Base-by-base conservation (phyloP, 352 stramenopile species). In the Phytophthora palmivora region DNA sequence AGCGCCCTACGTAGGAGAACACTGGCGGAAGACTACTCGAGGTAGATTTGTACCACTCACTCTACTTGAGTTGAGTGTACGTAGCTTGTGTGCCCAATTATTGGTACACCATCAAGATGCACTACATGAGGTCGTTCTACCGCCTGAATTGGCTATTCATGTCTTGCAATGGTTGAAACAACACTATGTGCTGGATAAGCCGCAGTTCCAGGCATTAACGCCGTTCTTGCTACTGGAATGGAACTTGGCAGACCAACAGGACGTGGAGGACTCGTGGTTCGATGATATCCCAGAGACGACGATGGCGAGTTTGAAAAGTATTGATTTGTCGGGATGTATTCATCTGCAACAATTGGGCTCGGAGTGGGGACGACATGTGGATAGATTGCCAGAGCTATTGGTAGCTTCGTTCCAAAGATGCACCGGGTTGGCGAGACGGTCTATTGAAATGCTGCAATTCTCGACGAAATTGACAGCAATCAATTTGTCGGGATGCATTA, bases 221-320 rank as follows among this genome's bases (percentile, higher is more conserved):
- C 79, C 74, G n/a, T 81, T 75, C 38, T 60, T 92, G 12, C 54
- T 78, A 28, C 66, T 88, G 21, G 74, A 89, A 39, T 94, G 85
- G 85, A 61, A 80, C 37, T 58, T 92, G 24, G 51, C 55, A 10
- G 63, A 72, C n/a, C 67, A 74, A 33, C 19, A 75, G 10, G 70
- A 92, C 8, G 70, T 92, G 0, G 57, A 86, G 12, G 76, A 83
- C 41, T 72, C 79, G 45, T 94, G 85, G 85, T 92, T 94, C 32
- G 68, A 89, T 42, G 68, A 70, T 7, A 58, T 91, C 6, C 67
- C 78, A 2, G 51, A 63, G 6, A 60, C 54, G 14, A 74, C 74
- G 4, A 39, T 87, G 18, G 70, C 81, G 45, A 74, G 87, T 14
- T 47, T 94, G 18, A 77, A 78, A 50, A 80, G 68, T 19, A 74